Evolutionary conservation across 2,329 filamentous ascomycete species (phyloP), one percentile per base, ranked within the genome.

Genomic region (Paradendryphiella salina): DNA sequence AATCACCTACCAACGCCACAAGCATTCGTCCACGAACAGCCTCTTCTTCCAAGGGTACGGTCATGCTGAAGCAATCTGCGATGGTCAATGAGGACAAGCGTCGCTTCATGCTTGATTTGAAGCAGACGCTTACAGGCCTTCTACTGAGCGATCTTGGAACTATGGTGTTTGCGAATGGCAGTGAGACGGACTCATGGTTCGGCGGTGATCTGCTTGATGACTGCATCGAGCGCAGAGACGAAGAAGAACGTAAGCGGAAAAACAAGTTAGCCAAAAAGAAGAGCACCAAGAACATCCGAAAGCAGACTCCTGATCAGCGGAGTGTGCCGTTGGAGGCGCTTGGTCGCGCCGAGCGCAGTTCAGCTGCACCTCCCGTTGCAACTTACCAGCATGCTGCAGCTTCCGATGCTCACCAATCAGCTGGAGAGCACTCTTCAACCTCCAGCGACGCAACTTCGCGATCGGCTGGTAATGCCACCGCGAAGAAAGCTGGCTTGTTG

Each of bases 181-280:
- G 91, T 34, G 94, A 99, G 75, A 97, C 93, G 0, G 94, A 97
- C 70, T 80, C 80, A 3, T 96, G 93, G 88, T 94, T 96, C 60
- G 75, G 76, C 39, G 80, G 83, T 44, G 82, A 83, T 11, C 72
- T 91, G 10, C 73, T 76, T 3, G 72, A 76, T 39, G 75, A 77
- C 44, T 75, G 72, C 54, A 68, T 76, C 18, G 65, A 73, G 48
- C 71, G 71, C 41, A 67, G 68, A 45, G 74, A 76, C 40, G 72
- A 73, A 35, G 72, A 75, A 50, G 73, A 75, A 33, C 69, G 72
- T 14, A 63, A 61, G 34, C 72, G 72, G 45, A 74, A 72, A 56
- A 73, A 67, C 37, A 65, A 65, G 28, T 51, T 69, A 52, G 74
- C 59, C 34, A 67, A 63, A 48, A 75, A 59, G 75, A 75, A 59